Conservation (phyloP, 176 grass and related monocot genomes). For the Zea mays region DNA sequence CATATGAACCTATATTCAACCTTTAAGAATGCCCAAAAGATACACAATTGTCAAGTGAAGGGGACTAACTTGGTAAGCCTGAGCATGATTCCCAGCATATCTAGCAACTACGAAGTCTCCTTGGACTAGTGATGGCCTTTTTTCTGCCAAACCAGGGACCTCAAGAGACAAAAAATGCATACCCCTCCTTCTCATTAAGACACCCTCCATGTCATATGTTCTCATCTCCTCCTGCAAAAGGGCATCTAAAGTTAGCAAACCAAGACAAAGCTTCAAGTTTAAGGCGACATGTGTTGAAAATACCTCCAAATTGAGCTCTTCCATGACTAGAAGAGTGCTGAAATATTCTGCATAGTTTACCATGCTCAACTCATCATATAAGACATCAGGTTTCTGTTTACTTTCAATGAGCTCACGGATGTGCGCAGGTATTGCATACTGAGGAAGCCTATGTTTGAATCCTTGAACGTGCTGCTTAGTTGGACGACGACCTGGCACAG, state of each 20-base stretch:
- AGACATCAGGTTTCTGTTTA: conserved; percentile 61
- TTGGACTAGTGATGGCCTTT: conserved; percentile 70
- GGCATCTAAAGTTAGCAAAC: conserved; percentile 42
- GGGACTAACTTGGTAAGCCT: conserved; percentile 61
- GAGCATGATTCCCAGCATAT: conserved; percentile 46
- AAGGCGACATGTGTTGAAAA: conserved; percentile 16
- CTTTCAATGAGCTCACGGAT: conserved; percentile 68
- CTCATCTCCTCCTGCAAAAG: conserved; percentile 71
- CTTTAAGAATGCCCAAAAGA: conserved; percentile 26
- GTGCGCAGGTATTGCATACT: conserved; percentile 63
- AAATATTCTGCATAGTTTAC: conserved; percentile 67
- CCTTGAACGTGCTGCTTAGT: conserved; percentile 51
- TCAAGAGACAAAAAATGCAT: conserved; percentile 60
- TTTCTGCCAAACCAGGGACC: conserved; percentile 88
- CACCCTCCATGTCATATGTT: conserved; percentile 72
- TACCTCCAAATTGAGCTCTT: conserved; percentile 94
- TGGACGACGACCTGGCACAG: conserved; percentile 62
- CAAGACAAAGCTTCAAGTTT: conserved; percentile 32
- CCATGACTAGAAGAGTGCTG: conserved; percentile 77
- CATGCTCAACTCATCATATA: conserved; percentile 57
- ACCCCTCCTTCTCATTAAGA: conserved; percentile 65
- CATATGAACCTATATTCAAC: conserved; percentile 26
- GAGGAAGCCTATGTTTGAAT: conserved; percentile 65
- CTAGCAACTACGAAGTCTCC: conserved; percentile 69
- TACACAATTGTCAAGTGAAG: conserved; percentile 23